phyloP scores from a whole-genome alignment of 352 stramenopile species.

The Stramenopiles sp. region DNA sequence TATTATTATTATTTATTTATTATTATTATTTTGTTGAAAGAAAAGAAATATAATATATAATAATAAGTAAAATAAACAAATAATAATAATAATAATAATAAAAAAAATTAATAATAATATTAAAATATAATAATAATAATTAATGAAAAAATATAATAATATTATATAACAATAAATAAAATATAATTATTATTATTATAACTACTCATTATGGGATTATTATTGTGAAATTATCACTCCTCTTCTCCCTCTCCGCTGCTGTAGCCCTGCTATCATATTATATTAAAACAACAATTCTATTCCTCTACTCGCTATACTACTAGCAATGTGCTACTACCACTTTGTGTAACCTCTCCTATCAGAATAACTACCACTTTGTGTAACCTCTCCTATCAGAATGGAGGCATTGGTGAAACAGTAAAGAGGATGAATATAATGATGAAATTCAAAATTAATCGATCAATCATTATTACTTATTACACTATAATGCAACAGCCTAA shows the following conservation, averaged over 20 bases:
- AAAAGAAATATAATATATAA: neutral
- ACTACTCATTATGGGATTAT: neutral
- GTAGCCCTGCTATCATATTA: neutral
- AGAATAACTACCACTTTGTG: too few species aligned
- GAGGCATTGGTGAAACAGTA: too few species aligned
- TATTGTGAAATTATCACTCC: neutral
- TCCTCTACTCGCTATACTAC: too few species aligned
- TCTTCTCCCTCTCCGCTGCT: neutral
- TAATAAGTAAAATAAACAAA: neutral
- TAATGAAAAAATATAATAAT: neutral
- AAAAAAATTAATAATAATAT: neutral
- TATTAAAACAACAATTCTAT: neutral
- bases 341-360: too few species aligned
- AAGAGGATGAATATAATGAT: too few species aligned
- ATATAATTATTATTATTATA: neutral
- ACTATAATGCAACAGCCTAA: too few species aligned
- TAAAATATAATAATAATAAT: neutral
- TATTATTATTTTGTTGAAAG: neutral
- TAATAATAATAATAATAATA: slow-evolving; percentile 5
- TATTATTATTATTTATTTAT: neutral
- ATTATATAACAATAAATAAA: neutral
- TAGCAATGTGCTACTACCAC: too few species aligned
- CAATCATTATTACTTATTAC: too few species aligned
- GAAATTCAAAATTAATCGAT: too few species aligned
- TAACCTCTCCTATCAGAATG: too few species aligned